Base-by-base conservation (phyloP, 495 filamentous ascomycete genomes). In the Elasticomyces elasticus region DNA sequence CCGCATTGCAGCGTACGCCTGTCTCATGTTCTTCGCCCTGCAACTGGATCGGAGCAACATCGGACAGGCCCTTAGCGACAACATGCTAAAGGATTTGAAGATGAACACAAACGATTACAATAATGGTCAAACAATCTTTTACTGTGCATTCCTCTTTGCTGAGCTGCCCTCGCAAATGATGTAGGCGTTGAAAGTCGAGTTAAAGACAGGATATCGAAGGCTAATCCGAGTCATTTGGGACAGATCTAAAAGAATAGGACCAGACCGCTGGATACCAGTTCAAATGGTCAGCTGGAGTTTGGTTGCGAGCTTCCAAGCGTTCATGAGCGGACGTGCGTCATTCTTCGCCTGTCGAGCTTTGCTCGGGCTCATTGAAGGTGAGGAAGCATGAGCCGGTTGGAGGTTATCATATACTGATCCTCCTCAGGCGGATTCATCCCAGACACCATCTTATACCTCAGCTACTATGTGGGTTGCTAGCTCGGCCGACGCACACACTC, bases 61-160 rank as follows among this genome's bases (percentile, higher is more conserved):
- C 4, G 40, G 2, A 13, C 41, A 52, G 11, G 56, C 51, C 13
- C 26, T 59, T 2, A 42, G 40, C 22, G 55, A 61, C 49, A 71
- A 72, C 35, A 65, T 76, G 62, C 59, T 76, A 11, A 20, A 47
- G 6, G 55, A 67, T 26, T 42, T 67, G 59, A 64, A 64, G 46
- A 70, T 75, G 67, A 66, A 65, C 50, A 77, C 73, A 17, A 76
- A 76, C 54, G 72, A 75, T 45, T 74, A 69, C 66, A 72, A 75
- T 56, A 66, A 70, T 49, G 70, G 45, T 9, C 24, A 52, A 22
- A 55, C 60, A 27, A 71, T 77, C 38, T 76, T 74, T 53, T 64
- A 72, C 0, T 63, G 67, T 0, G 63, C 66, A n/a, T 77, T 77
- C 58, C 63, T 77, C 9, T 58, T 63, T 2, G 73, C 75, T 12